Base-by-base conservation (phyloP, 192 early-diverging fungal genomes). In the Allomyces javanicus region DNA sequence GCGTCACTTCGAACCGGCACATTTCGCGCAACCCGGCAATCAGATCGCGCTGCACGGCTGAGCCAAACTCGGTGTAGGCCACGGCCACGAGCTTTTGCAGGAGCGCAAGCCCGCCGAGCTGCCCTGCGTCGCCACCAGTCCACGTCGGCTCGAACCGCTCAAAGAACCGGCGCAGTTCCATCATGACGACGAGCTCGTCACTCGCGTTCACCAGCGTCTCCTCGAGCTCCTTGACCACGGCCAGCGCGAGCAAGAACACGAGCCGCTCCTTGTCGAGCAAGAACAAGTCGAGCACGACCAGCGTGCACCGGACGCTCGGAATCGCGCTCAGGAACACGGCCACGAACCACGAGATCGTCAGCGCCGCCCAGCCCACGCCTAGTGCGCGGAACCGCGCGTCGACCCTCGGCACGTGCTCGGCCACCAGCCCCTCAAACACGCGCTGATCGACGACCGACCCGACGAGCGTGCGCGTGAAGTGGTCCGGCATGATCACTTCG, bases 381-480 rank as follows among this genome's bases (percentile, higher is more conserved):
- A 58, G 50, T 3, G 21, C 50, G 17, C 21, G 50, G 12, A 58
- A 58, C 50, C 50, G 50, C 17, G 17, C 17, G 3, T 14, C 50
- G 50, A 58, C 17, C 4, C 50, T 14, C 2, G 82, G 82, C 24
- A 84, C 33, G 58, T 79, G 73, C 12, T 63, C 21, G 33, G 75
- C 43, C 5, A 84, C 80, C 24, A 84, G 68, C 14, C 67, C 45
- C 7, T 73, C 70, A 72, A 83, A 82, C 22, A 84, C 78, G 14
- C 67, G 63, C 72, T 84, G 82, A 63, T 84, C 82, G 14, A 83
- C 75, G 0, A 84, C 82, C 12, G 78, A 79, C 9, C 82, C 82
- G 10, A 82, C 80, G 11, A 84, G 69, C 21, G 82, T 84, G 63
- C 79, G 82, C 7, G 80, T 77, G 68, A 82, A 84, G 65, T 84